A percentile compares a stretch with the other conserved stretches of the same genome.
Evolutionary conservation across 2,329 filamentous ascomycete species (phyloP).

Genomic region (Ophiobolus disseminans): DNA sequence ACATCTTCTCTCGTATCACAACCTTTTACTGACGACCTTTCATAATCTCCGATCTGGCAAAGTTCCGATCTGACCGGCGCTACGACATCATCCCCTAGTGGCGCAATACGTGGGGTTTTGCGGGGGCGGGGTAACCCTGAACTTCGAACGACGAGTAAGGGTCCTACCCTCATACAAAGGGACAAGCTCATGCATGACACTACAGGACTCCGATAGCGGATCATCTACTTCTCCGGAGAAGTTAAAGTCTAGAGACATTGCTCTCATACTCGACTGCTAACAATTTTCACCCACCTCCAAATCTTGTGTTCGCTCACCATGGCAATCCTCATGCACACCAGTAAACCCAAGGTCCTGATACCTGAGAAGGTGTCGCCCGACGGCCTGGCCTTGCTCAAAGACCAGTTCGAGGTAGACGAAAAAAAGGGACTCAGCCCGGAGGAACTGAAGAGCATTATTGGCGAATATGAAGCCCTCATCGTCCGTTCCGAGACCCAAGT

Average conservation of each 20-base stretch:
- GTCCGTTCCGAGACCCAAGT: constrained; percentile 84
- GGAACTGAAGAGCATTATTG: constrained; percentile 71
- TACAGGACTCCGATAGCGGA: constrained; percentile 37
- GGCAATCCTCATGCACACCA: constrained; percentile 36
- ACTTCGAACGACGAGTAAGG: constrained; percentile 28
- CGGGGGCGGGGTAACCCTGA: constrained; percentile 43
- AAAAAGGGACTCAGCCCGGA: constrained; percentile 67
- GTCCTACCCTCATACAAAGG: constrained; percentile 18
- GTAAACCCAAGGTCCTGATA: constrained; percentile 67
- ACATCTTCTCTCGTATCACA: not conserved
- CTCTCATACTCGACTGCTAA: not conserved
- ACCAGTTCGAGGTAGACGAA: constrained; percentile 73
- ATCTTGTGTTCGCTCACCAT: constrained; percentile 20
- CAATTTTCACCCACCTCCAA: not conserved
- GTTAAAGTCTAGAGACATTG: constrained; percentile 12
- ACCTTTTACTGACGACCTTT: not conserved
- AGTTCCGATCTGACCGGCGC: not conserved
- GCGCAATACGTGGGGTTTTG: constrained; percentile 38
- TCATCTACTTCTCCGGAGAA: constrained; percentile 11
- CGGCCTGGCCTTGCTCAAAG: constrained; percentile 72
- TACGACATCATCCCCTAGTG: constrained; percentile 12
- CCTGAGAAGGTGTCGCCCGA: constrained; percentile 83
- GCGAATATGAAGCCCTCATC: constrained; percentile 76
- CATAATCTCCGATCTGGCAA: not conserved
- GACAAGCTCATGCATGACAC: constrained; percentile 33